A percentile compares a stretch with the other conserved stretches of the same genome.
Conservation (phyloP, 2,329 filamentous ascomycete genomes). For the Scedosporium minutisporum region DNA sequence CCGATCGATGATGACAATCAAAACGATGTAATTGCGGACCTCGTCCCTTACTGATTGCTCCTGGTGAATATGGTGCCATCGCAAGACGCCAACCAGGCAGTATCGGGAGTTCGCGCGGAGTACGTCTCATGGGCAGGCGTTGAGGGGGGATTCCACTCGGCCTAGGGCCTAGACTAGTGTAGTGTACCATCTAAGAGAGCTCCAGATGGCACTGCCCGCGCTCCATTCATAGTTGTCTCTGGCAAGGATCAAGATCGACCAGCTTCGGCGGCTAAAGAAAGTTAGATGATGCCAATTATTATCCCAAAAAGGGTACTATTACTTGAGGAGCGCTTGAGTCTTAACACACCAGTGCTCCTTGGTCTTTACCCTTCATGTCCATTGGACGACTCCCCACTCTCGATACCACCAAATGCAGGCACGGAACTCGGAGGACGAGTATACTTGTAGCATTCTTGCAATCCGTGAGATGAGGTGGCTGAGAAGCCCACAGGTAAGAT, state of each 20-base stretch:
- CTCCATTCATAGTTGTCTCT: background rate
- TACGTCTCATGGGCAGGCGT: background rate
- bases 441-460: background rate
- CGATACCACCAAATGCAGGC: background rate
- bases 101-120: background rate
- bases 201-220: background rate
- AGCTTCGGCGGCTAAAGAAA: conserved; percentile 7
- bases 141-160: too few relatives aligned
- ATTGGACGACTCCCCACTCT: background rate
- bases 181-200: background rate
- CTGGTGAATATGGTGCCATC: background rate
- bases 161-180: too few relatives aligned
- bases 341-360: background rate
- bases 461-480: background rate
- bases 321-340: background rate
- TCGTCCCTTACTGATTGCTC: background rate
- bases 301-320: background rate
- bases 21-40: background rate
- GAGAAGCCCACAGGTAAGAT: background rate
- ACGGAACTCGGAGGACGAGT: background rate
- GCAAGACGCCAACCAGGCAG: background rate
- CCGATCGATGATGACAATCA: background rate
- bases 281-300: background rate
- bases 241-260: background rate
- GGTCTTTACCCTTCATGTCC: background rate